phyloP scores from a whole-genome alignment of 2,329 filamentous ascomycete species.

The Achaetomium macrosporum region DNA sequence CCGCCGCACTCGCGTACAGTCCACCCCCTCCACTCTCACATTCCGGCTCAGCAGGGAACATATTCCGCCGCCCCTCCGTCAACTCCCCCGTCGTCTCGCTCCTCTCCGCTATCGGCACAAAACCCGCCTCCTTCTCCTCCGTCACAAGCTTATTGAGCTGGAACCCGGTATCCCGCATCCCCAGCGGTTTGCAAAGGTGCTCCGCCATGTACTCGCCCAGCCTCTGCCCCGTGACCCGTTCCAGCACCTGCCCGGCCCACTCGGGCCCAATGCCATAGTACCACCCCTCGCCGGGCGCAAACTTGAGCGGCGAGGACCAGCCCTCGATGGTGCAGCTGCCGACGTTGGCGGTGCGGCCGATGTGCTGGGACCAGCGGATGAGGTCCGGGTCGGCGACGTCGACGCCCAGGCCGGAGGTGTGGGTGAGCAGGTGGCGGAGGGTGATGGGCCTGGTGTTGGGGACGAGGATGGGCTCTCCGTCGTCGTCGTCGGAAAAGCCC shows the following conservation, averaged over 20 bases:
- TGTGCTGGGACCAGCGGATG: conserved; percentile 34
- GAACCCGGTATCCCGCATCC: conserved; percentile 26
- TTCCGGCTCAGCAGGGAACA: conserved; percentile 27
- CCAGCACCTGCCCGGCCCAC: conserved; percentile 42
- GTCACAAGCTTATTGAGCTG: conserved; percentile 10
- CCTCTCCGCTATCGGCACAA: conserved; percentile 15
- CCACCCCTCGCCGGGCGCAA: conserved; percentile 44
- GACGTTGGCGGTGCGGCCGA: conserved; percentile 30
- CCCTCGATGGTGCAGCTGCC: conserved; percentile 24
- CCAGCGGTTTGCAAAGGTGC: conserved; percentile 25
- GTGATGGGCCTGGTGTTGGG: conserved; percentile 35
- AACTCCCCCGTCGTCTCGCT: conserved; percentile 15
- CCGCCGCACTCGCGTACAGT: conserved; percentile 36
- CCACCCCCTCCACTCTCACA: conserved; percentile 41
- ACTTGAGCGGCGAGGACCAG: conserved; percentile 39
- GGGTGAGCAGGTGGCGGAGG: conserved; percentile 42
- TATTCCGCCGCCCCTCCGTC: neutral
- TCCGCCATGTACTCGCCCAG: conserved; percentile 30
- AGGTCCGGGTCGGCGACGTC: conserved; percentile 37
- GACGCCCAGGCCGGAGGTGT: conserved; percentile 44
- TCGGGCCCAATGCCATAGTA: conserved; percentile 42
- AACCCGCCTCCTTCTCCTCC: conserved; percentile 9
- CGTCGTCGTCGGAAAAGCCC: conserved; percentile 30
- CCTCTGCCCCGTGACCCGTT: conserved; percentile 33
- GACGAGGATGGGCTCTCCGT: conserved; percentile 31